These are phyloP conservation scores for Cryptomeria japonica DNA, from an alignment of 75 land plant genomes.

Conservation along the genomic window DNA sequence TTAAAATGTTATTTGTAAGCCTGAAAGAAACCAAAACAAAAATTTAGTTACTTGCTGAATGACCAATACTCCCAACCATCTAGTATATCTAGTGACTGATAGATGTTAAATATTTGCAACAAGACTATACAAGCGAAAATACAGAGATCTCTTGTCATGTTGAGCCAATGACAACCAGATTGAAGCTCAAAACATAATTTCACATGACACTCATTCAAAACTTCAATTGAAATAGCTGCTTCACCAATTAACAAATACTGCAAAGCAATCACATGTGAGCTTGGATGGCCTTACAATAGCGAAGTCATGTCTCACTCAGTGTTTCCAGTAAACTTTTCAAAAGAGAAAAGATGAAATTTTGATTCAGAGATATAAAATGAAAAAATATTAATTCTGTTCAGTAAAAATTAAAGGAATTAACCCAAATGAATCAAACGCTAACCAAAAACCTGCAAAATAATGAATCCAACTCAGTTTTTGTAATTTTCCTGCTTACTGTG, in stretches of 20 bases:
- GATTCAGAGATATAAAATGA: not conserved
- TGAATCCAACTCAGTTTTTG: not conserved
- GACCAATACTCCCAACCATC: not conserved
- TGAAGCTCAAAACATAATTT: not conserved
- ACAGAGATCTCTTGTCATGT: not conserved
- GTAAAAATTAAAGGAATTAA: not conserved
- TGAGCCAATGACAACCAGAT: not conserved
- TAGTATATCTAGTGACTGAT: not conserved
- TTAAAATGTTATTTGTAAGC: constrained; percentile 95
- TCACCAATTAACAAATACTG: not conserved
- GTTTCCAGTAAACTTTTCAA: not conserved
- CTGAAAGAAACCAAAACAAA: constrained; percentile 28
- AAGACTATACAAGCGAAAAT: not conserved
- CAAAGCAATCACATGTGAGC: not conserved
- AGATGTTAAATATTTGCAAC: not conserved
- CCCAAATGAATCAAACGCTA: not conserved
- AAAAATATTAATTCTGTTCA: not conserved
- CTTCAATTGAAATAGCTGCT: not conserved
- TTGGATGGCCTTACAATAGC: not conserved
- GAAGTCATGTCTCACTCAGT: not conserved
- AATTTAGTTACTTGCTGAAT: not conserved
- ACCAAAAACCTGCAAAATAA: not conserved
- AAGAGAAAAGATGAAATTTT: not conserved
- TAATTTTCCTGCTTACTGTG: not conserved
- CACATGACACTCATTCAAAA: not conserved